A percentile compares a stretch with the other conserved stretches of the same genome.
Conservation (phyloP, 768 basidiomycete species). For the Cantharellus cinnabarinus region DNA sequence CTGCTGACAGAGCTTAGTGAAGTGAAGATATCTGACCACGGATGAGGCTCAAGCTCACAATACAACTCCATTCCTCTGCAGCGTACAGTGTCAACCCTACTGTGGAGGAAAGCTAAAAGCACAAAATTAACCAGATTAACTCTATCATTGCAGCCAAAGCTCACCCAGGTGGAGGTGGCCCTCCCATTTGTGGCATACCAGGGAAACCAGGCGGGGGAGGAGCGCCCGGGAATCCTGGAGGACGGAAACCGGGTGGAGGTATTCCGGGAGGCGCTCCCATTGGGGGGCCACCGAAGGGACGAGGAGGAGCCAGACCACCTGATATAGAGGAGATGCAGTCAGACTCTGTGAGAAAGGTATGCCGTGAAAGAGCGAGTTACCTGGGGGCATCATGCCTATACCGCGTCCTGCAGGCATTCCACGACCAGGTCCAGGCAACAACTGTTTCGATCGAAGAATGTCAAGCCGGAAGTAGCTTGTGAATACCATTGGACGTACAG, state of each 20-base stretch:
- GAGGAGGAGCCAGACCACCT: slow-evolving; percentile 15
- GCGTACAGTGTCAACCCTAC: neutral
- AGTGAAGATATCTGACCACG: too few species aligned
- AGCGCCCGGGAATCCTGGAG: slow-evolving; percentile 28
- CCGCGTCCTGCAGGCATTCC: slow-evolving; percentile 94
- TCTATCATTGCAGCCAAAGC: slow-evolving; percentile 6
- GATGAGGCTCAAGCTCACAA: too few species aligned
- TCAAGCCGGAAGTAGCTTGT: neutral
- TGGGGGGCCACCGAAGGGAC: slow-evolving; percentile 19
- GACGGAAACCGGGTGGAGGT: slow-evolving; percentile 18
- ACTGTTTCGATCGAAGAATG: slow-evolving; percentile 21
- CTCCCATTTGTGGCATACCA: slow-evolving; percentile 5
- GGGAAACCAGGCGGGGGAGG: slow-evolving; percentile 58
- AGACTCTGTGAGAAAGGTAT: too few species aligned
- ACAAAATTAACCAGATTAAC: neutral
- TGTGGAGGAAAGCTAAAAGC: neutral
- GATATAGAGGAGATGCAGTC: neutral
- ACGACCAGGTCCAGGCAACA: slow-evolving; percentile 76
- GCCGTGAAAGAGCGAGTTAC: slow-evolving; percentile 12
- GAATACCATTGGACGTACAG: neutral
- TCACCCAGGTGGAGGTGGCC: slow-evolving; percentile 49
- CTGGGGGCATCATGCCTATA: slow-evolving; percentile 40
- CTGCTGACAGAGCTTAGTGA: neutral
- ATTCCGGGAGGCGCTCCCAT: slow-evolving; percentile 11
- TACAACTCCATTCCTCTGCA: too few species aligned